These are phyloP conservation scores for Poa pratensis DNA, from an alignment of 176 grass and related monocot species.

Conservation along the genomic window DNA sequence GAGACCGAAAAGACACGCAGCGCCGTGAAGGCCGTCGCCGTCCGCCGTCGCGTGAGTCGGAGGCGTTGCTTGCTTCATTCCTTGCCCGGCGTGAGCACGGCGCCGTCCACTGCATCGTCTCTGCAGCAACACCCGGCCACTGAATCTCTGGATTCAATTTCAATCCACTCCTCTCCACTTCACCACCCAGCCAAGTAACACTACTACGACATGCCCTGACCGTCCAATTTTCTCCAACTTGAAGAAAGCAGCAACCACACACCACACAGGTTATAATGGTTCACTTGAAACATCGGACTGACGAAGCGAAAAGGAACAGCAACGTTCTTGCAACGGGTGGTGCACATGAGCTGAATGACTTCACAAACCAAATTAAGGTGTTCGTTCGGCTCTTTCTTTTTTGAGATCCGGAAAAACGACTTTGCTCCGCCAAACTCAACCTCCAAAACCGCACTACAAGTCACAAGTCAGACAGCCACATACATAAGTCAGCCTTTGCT, in stretches of 20 bases:
- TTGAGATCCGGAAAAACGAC: background rate
- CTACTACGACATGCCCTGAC: too few relatives aligned
- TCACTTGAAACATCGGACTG: too few relatives aligned
- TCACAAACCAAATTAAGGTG: too few relatives aligned
- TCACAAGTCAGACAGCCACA: too few relatives aligned
- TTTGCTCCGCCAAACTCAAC: too few relatives aligned
- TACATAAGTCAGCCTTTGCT: conserved; percentile 6
- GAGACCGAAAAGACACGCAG: too few relatives aligned
- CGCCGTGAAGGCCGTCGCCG: background rate
- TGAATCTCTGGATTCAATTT: background rate
- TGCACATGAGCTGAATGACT: background rate
- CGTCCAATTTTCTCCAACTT: background rate
- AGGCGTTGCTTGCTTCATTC: too few relatives aligned
- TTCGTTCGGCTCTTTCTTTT: too few relatives aligned
- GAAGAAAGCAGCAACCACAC: too few relatives aligned
- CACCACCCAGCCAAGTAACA: background rate
- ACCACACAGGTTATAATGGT: too few relatives aligned
- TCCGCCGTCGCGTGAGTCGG: too few relatives aligned
- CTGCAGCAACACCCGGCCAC: background rate
- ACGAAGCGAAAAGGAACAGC: background rate
- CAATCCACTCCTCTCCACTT: too few relatives aligned
- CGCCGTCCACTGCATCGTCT: background rate
- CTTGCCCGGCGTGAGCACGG: conserved; percentile 30
- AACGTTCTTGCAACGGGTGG: background rate
- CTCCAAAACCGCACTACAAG: background rate